A percentile compares a stretch with the other conserved stretches of the same genome.
Conservation (phyloP, 305 asterid species). For the Caryopteris hybrid region DNA sequence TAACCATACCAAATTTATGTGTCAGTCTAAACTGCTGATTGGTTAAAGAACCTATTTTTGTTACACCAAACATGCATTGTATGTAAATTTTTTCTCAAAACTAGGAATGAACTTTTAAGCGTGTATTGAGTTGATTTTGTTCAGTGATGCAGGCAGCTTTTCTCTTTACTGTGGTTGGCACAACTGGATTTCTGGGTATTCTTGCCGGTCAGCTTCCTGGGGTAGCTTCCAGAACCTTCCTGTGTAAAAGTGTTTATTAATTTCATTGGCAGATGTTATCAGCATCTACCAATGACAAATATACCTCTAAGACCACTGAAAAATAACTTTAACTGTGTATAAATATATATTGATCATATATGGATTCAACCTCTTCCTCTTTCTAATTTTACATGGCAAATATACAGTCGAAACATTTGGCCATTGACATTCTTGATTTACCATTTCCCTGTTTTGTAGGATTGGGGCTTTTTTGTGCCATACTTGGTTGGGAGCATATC, state of each 20-base stretch:
- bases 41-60: no score
- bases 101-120: background rate
- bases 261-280: background rate
- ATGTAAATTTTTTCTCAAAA: background rate
- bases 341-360: no score
- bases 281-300: background rate
- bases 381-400: background rate
- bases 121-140: slow-evolving; percentile 56
- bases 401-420: background rate
- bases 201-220: slow-evolving; percentile 97
- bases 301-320: background rate
- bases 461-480: slow-evolving; percentile 95
- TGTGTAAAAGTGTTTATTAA: background rate
- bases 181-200: slow-evolving; percentile 73
- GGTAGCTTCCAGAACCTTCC: slow-evolving; percentile 45
- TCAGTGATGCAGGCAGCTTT: slow-evolving; percentile 98
- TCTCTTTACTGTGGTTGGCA: slow-evolving; percentile 90
- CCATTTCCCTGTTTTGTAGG: slow-evolving; percentile 42
- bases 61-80: background rate
- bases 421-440: slow-evolving; percentile 15
- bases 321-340: background rate
- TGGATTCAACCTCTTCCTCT: no score
- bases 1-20: no score
- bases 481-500: slow-evolving; percentile 94
- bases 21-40: no score